A percentile compares a stretch with the other conserved stretches of the same genome.
Evolutionary conservation across 805 yeast species (phyloP).

Genomic region (Schizosaccharomyces octosporus): DNA sequence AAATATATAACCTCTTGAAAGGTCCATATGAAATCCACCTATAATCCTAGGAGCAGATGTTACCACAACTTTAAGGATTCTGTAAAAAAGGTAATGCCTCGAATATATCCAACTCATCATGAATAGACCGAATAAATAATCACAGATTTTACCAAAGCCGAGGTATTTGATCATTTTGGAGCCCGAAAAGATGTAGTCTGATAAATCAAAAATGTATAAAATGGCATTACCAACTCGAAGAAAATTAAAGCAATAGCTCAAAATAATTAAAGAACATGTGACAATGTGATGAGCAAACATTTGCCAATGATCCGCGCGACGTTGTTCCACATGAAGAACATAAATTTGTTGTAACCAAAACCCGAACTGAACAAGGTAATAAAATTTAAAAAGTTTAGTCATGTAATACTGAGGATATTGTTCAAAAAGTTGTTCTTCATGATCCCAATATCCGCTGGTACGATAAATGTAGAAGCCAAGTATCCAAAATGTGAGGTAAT

Average conservation of each 20-base stretch:
- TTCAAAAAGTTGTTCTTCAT: background rate
- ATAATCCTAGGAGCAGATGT: conserved; percentile 22
- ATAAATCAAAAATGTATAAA: conserved; percentile 58
- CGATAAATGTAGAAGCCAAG: background rate
- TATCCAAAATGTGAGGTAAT: conserved; percentile 27
- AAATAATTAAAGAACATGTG: conserved; percentile 39
- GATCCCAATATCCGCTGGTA: background rate
- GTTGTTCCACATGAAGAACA: conserved; percentile 51
- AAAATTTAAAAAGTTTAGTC: conserved; percentile 29
- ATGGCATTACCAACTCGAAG: conserved; percentile 59
- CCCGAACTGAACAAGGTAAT: conserved; percentile 48
- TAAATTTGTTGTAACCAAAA: conserved; percentile 63
- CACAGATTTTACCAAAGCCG: conserved; percentile 36
- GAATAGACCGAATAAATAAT: conserved; percentile 40
- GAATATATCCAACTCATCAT: conserved; percentile 41
- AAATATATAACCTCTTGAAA: conserved; percentile 7
- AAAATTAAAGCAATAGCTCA: conserved; percentile 51
- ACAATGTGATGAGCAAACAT: conserved; percentile 79
- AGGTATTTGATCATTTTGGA: conserved; percentile 63
- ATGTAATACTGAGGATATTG: conserved; percentile 51
- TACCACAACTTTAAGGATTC: conserved; percentile 35
- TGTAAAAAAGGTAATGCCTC: conserved; percentile 53
- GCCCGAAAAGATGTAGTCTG: conserved; percentile 41
- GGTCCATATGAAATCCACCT: conserved; percentile 1
- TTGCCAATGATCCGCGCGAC: conserved; percentile 59